Base-by-base conservation (phyloP, 202 grass and related monocot genomes). In the Carex arenaria region DNA sequence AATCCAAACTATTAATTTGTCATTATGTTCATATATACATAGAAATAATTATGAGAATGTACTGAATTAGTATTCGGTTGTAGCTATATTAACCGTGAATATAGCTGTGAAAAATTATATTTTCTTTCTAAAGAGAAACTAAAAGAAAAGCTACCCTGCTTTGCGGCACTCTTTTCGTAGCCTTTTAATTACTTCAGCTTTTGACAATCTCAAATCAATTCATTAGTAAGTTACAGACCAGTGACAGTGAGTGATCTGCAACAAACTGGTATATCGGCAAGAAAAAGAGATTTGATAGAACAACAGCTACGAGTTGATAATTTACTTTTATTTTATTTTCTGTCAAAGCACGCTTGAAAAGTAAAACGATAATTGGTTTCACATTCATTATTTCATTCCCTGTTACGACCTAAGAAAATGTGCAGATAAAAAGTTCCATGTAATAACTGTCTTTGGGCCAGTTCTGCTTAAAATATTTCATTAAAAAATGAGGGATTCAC, bases 331-430 rank as follows among this genome's bases (percentile, higher is more conserved):
- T 56, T 38, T 38, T 38, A 5, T 38, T 38, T 38, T 79, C 59
- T 49, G 32, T 66, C 38, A 45, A 67, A 52, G 62, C 79, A 82
- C 42, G 79, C 79, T 82, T 31, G 22, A 67, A 82, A 82, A 82
- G 79, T 63, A 55, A 60, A 82, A 55, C 13, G n/a, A 79, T 79
- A 38, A 19, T 79, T 79, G 3, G 62, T 54, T 32, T 80, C 42
- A 45, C 30, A 80, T 80, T 61, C 22, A 80, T 80, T 61, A 62
- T 77, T 60, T 42, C 55, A 23, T 47, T 67, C 34, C 28, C 20
- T 82, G 45, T 26, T 82, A 8, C 28, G 2, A 31, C 61, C 43
- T 67, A 53, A 52, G 20, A 82, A 61, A 34, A 66, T 82, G 62
- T 67, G 57, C 61, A n/a, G 45, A 52, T 51, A 47, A 51, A 82